Conservation (phyloP, 495 filamentous ascomycete genomes). For the Daldinia decipiens region DNA sequence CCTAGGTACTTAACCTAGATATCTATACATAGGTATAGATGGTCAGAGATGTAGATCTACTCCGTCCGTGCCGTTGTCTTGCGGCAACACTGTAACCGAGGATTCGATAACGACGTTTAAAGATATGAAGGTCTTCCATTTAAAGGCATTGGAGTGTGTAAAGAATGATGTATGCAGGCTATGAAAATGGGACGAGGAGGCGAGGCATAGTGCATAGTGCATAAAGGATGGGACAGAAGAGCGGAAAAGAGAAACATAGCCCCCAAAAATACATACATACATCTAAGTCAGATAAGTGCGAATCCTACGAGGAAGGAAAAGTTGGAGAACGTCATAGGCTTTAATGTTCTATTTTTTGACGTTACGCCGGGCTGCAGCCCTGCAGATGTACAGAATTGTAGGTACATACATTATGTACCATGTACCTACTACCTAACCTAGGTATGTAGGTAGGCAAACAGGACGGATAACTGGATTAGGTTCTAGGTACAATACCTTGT, state of each 20-base stretch:
- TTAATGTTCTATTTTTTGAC: constrained; percentile 27
- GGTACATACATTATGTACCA: too few species aligned
- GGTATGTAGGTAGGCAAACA: too few species aligned
- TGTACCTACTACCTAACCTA: too few species aligned
- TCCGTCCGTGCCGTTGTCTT: constrained; percentile 12
- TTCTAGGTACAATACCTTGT: too few species aligned
- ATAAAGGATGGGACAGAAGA: neutral
- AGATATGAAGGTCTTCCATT: constrained; percentile 6
- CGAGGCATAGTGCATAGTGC: constrained; percentile 9
- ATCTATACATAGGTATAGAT: neutral
- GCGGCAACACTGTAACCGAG: constrained; percentile 19
- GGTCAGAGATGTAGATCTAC: neutral
- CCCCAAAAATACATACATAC: constrained; percentile 14
- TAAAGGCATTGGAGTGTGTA: too few species aligned
- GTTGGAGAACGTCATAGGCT: constrained; percentile 31
- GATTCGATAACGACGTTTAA: constrained; percentile 5
- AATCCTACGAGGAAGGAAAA: constrained; percentile 15
- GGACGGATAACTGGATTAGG: too few species aligned
- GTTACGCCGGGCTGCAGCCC: neutral
- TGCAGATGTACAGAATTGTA: too few species aligned
- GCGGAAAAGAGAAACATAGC: constrained; percentile 19
- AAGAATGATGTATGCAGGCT: neutral
- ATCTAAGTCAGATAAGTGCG: neutral
- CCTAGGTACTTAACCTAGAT: too few species aligned
- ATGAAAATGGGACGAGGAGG: constrained; percentile 2